These are phyloP conservation scores for Mortierella sp. DNA, from an alignment of 371 early-diverging fungal species.

Conservation along the genomic window DNA sequence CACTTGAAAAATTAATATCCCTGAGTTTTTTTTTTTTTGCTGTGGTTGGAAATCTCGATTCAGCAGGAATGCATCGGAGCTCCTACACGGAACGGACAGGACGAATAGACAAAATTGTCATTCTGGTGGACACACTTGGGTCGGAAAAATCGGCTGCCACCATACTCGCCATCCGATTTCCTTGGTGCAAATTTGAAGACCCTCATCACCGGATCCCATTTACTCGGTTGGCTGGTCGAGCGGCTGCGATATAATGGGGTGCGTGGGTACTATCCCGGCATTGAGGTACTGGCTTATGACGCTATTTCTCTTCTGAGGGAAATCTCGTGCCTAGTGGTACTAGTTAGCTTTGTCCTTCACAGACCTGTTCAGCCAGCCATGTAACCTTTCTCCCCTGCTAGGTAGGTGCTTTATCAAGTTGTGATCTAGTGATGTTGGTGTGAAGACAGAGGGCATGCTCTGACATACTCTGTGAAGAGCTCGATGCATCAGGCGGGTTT, in stretches of 20 bases:
- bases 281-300: conserved; percentile 53
- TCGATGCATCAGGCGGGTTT: conserved; percentile 22
- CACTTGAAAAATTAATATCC: too few relatives aligned
- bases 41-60: conserved; percentile 66
- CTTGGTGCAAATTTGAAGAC: conserved; percentile 58
- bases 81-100: conserved; percentile 57
- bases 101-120: neutral
- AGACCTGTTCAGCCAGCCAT: conserved; percentile 37
- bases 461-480: conserved; percentile 20
- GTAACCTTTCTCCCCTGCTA: conserved; percentile 56
- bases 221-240: conserved; percentile 57
- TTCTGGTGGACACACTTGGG: too few relatives aligned
- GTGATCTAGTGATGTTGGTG: conserved; percentile 41
- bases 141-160: too few relatives aligned
- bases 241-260: conserved; percentile 60
- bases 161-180: conserved; percentile 67
- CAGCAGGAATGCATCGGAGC: conserved; percentile 69
- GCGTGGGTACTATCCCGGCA: conserved; percentile 61
- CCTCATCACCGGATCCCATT: conserved; percentile 59
- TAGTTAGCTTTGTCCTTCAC: conserved; percentile 16
- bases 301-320: conserved; percentile 35
- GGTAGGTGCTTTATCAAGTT: conserved; percentile 38
- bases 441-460: conserved; percentile 55
- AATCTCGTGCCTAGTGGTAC: conserved; percentile 46
- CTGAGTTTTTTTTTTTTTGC: too few relatives aligned